A percentile compares a stretch with the other conserved stretches of the same genome.
Conservation (phyloP, 2,329 filamentous ascomycete genomes). For the Ophiocordyceps polyrhachis-furcata region DNA sequence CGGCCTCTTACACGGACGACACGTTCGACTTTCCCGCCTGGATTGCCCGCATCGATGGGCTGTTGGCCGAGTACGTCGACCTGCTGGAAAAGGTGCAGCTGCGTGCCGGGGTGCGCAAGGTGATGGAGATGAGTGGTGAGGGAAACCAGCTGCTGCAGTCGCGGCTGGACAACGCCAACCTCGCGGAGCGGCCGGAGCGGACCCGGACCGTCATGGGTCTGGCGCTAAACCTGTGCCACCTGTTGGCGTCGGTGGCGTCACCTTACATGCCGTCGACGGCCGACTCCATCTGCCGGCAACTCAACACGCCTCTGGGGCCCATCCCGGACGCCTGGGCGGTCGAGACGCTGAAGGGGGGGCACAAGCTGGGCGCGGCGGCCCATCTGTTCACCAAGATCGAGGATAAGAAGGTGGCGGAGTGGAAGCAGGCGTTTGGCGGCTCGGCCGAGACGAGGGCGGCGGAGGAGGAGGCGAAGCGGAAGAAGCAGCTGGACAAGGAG, state of each 20-base stretch:
- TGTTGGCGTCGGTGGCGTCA: slow-evolving; percentile 59
- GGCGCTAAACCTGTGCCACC: slow-evolving; percentile 68
- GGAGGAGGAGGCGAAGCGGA: slow-evolving; percentile 30
- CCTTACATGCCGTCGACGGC: slow-evolving; percentile 77
- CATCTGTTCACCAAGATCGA: slow-evolving; percentile 74
- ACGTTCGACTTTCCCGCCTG: slow-evolving; percentile 18
- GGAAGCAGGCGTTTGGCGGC: slow-evolving; percentile 59
- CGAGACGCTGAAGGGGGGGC: slow-evolving; percentile 47
- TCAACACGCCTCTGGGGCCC: slow-evolving; percentile 32
- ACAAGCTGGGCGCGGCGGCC: slow-evolving; percentile 63
- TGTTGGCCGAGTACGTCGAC: slow-evolving; percentile 46
- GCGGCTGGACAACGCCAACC: slow-evolving; percentile 34
- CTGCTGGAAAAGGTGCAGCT: slow-evolving; percentile 56
- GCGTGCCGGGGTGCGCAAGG: slow-evolving; percentile 42
- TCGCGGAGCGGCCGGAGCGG: slow-evolving; percentile 33
- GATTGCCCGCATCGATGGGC: slow-evolving; percentile 25
- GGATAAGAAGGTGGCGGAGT: slow-evolving; percentile 63
- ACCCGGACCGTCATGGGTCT: slow-evolving; percentile 48
- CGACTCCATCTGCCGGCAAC: slow-evolving; percentile 56
- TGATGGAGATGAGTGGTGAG: slow-evolving; percentile 46
- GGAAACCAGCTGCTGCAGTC: slow-evolving; percentile 33
- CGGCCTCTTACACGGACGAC: slow-evolving; percentile 36
- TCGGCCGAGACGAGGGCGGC: slow-evolving; percentile 26
- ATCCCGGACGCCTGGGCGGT: slow-evolving; percentile 43
- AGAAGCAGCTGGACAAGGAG: slow-evolving; percentile 30